Conservation (phyloP, 495 filamentous ascomycete species). For the Neurospora terricola region DNA sequence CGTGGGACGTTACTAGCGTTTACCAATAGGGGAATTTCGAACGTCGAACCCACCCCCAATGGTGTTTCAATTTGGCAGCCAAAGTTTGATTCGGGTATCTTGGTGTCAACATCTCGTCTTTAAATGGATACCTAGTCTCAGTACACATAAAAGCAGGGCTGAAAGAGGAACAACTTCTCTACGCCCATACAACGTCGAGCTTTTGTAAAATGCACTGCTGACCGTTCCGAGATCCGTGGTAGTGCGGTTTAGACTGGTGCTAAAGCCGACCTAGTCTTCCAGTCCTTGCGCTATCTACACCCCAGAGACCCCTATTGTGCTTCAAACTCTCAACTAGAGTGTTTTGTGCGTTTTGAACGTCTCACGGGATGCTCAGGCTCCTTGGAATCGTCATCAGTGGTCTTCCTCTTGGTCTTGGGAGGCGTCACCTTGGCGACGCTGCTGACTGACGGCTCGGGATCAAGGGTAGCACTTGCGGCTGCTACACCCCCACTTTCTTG, state of each 20-base stretch:
- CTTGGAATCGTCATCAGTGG: slow-evolving; percentile 5
- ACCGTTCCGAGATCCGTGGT: slow-evolving; percentile 6
- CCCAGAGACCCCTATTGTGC: not conserved
- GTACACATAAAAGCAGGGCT: slow-evolving; percentile 10
- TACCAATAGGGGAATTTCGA: slow-evolving; percentile 23
- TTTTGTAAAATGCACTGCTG: slow-evolving; percentile 5
- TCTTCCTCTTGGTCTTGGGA: slow-evolving; percentile 25
- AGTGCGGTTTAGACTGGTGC: not conserved
- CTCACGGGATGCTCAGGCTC: slow-evolving; percentile 10
- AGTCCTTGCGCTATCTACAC: not conserved
- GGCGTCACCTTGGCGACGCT: slow-evolving; percentile 2
- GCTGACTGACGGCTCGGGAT: not conserved
- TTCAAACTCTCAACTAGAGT: not conserved
- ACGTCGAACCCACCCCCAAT: not conserved
- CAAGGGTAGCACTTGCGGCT: slow-evolving; percentile 2
- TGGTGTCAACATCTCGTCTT: slow-evolving; percentile 5
- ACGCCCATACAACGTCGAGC: not conserved
- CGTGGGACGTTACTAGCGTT: slow-evolving; percentile 14
- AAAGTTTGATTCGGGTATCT: slow-evolving; percentile 8
- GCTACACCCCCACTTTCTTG: slow-evolving; percentile 6
- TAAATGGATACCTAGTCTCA: not conserved
- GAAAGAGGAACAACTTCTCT: slow-evolving; percentile 8
- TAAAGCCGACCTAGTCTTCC: not conserved
- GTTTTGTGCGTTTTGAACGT: slow-evolving; percentile 24
- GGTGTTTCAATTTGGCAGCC: not conserved